These are phyloP conservation scores for Silybum marianum DNA, from an alignment of 129 eudicot genomes.

Conservation along the genomic window DNA sequence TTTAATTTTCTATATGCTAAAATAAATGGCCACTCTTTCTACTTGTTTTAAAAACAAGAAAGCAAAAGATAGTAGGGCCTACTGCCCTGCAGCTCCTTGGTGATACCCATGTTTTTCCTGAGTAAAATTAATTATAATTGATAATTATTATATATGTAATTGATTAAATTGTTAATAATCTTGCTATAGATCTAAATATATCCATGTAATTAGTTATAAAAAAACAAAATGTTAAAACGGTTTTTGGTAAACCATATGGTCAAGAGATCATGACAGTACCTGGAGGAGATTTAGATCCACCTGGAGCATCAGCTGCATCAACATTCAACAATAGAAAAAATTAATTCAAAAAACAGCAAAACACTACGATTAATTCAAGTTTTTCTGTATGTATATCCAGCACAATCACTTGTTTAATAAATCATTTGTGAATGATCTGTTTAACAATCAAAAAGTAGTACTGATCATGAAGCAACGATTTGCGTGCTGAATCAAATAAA, in stretches of 20 bases:
- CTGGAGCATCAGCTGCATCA: constrained; percentile 45
- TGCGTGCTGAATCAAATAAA: background rate
- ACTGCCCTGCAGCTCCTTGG: background rate
- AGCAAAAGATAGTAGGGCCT: background rate
- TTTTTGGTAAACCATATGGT: background rate
- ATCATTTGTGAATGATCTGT: background rate
- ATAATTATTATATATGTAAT: background rate
- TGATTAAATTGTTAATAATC: background rate
- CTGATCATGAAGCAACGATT: background rate
- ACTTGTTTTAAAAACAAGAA: too few relatives aligned
- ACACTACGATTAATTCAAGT: background rate
- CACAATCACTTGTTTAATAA: too few relatives aligned
- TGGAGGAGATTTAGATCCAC: constrained; percentile 45
- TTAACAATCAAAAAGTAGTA: background rate
- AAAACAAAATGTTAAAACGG: background rate
- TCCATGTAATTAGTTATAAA: background rate
- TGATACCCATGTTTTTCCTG: background rate
- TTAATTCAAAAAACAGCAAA: background rate
- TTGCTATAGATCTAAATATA: background rate
- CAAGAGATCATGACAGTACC: constrained; percentile 25
- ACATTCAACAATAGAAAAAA: background rate
- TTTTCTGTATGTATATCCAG: background rate
- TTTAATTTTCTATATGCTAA: background rate
- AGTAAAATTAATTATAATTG: background rate
- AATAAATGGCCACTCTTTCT: too few relatives aligned